These are phyloP conservation scores for Amphicarpaea edgeworthii DNA, from an alignment of 306 rosid genomes.

Conservation along the genomic window DNA sequence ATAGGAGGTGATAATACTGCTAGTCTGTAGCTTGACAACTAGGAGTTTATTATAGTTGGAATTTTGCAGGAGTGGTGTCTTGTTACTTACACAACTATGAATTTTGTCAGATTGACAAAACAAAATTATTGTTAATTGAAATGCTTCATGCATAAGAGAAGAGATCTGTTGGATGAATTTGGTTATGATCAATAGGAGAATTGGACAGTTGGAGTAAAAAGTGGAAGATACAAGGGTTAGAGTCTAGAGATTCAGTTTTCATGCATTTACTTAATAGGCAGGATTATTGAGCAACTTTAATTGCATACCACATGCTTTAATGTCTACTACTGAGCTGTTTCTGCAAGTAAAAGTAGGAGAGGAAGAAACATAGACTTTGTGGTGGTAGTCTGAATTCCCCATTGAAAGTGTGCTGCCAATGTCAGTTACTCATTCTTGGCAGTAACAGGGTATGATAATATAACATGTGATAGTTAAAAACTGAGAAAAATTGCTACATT, in stretches of 20 bases:
- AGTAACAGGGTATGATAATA: slow-evolving; percentile 31
- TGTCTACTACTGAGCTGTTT: slow-evolving; percentile 28
- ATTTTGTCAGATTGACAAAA: slow-evolving; percentile 23
- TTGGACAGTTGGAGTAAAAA: slow-evolving; percentile 25
- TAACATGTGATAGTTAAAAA: slow-evolving; percentile 16
- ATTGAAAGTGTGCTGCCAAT: slow-evolving; percentile 23
- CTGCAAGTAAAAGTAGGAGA: not conserved
- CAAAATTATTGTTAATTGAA: slow-evolving; percentile 1
- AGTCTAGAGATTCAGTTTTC: slow-evolving; percentile 36
- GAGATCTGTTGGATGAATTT: slow-evolving; percentile 5
- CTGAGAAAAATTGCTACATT: not conserved
- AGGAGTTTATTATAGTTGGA: slow-evolving; percentile 1
- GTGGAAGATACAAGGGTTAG: slow-evolving; percentile 2
- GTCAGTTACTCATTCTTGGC: slow-evolving; percentile 6
- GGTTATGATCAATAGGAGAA: slow-evolving; percentile 29
- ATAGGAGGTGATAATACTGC: slow-evolving; percentile 13
- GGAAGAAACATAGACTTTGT: slow-evolving; percentile 24
- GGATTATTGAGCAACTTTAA: slow-evolving; percentile 16
- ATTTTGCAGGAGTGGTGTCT: not conserved
- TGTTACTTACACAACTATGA: too few species aligned
- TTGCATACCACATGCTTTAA: not conserved
- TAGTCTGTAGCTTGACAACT: not conserved
- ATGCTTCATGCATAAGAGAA: slow-evolving; percentile 13
- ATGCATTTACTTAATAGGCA: slow-evolving; percentile 20
- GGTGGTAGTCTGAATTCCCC: not conserved